Percentiles rank a stretch among this genome's conserved stretches.
Evolutionary conservation across 78 protist species (phyloP).

Genomic region (Dictyostelium firmibasis): DNA sequence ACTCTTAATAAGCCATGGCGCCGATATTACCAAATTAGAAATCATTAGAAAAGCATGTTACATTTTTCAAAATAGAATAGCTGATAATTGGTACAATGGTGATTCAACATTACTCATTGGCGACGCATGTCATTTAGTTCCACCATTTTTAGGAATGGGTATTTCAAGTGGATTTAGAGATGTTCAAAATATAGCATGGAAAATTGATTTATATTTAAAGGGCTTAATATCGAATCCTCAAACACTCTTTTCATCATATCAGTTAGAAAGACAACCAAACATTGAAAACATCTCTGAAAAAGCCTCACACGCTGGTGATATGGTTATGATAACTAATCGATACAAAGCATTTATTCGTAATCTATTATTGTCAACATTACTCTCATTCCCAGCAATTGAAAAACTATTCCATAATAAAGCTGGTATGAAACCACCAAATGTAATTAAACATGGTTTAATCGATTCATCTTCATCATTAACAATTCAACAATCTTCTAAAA

Average conservation of each 20-base stretch:
- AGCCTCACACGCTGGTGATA: neutral
- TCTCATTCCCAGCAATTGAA: neutral
- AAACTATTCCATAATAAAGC: neutral
- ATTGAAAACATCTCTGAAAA: conserved; percentile 4
- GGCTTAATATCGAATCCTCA: neutral
- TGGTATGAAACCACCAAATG: conserved; percentile 30
- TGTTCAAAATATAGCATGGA: conserved; percentile 33
- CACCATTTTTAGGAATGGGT: conserved; percentile 62
- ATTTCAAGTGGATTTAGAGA: conserved; percentile 48
- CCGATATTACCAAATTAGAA: neutral
- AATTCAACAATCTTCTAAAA: neutral
- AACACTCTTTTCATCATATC: neutral
- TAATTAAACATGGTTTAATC: neutral
- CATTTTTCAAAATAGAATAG: conserved; percentile 3
- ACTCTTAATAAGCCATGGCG: neutral
- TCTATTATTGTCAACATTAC: neutral
- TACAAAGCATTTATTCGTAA: neutral
- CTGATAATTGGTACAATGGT: conserved; percentile 33
- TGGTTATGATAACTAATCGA: conserved; percentile 11
- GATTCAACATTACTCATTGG: conserved; percentile 18
- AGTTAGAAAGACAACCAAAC: conserved; percentile 23
- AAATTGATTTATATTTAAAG: neutral
- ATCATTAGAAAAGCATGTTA: neutral
- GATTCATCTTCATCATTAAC: neutral
- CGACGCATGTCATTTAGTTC: conserved; percentile 41